These are phyloP conservation scores for Suillus americanus DNA, from an alignment of 768 basidiomycete species.

Conservation along the genomic window DNA sequence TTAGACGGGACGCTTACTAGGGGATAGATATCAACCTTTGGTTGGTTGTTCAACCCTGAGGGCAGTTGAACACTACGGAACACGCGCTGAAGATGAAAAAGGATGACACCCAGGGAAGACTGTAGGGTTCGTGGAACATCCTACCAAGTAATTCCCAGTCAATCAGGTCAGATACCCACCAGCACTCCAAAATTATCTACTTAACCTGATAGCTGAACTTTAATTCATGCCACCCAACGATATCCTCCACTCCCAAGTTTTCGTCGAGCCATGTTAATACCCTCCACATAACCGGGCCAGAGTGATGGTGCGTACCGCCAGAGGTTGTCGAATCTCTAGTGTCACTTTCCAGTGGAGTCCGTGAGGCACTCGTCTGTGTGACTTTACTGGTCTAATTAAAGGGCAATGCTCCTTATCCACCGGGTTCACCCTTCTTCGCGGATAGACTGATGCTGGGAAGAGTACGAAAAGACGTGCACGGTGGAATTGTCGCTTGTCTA, in stretches of 20 bases:
- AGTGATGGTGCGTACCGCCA: constrained; percentile 57
- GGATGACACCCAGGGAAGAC: neutral
- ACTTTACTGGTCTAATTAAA: neutral
- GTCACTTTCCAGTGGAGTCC: constrained; percentile 38
- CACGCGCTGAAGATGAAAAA: neutral
- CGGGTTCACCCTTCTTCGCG: neutral
- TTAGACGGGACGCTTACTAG: neutral
- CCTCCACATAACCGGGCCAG: constrained; percentile 31
- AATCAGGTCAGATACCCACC: neutral
- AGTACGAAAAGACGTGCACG: neutral
- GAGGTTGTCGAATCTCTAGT: constrained; percentile 56
- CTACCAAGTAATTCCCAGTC: neutral
- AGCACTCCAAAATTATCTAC: neutral
- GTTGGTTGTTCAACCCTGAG: neutral
- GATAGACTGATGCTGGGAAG: neutral
- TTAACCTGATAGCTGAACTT: neutral
- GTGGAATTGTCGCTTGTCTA: neutral
- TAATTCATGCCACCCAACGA: neutral
- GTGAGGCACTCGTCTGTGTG: constrained; percentile 39
- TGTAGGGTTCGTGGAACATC: neutral
- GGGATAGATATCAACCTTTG: neutral
- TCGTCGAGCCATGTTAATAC: constrained; percentile 49
- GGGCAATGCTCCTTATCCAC: neutral
- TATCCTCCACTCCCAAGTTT: neutral
- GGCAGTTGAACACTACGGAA: neutral